phyloP scores from a whole-genome alignment of 768 basidiomycete species.

The Termitomyces sp. region DNA sequence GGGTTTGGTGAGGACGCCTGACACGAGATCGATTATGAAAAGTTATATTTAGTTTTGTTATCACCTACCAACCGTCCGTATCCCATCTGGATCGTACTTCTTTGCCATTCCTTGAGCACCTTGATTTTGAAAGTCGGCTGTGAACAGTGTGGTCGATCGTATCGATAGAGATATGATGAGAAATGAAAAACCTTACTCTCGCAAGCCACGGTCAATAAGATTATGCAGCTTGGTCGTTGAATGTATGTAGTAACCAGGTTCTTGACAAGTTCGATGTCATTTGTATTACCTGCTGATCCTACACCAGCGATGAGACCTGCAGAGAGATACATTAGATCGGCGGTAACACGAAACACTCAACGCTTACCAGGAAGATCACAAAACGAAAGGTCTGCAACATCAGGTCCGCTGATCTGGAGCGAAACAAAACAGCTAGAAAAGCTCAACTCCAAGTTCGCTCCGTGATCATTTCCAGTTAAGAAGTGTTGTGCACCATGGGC shows the following conservation, averaged over 20 bases:
- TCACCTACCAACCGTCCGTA: constrained; percentile 60
- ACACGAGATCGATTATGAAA: not conserved
- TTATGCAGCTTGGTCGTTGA: constrained; percentile 53
- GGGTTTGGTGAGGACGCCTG: constrained; percentile 75
- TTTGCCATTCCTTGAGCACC: constrained; percentile 66
- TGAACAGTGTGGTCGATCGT: not conserved
- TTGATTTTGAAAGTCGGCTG: constrained; percentile 81
- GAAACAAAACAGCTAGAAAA: constrained; percentile 59
- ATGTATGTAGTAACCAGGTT: constrained; percentile 57
- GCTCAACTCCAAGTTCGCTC: constrained; percentile 18
- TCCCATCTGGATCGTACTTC: constrained; percentile 52
- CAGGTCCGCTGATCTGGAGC: constrained; percentile 52
- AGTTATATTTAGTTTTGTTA: not conserved
- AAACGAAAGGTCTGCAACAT: constrained; percentile 61
- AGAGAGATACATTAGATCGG: no score
- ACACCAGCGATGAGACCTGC: constrained; percentile 58
- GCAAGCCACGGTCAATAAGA: constrained; percentile 56
- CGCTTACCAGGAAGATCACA: constrained; percentile 53
- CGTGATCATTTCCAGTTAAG: constrained; percentile 31
- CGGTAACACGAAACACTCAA: not conserved
- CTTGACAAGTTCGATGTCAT: constrained; percentile 60
- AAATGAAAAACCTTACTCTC: constrained; percentile 43
- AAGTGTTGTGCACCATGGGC: constrained; percentile 22
- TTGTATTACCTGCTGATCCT: constrained; percentile 38
- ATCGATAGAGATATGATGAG: not conserved